These are phyloP conservation scores for Leucocoprinus birnbaumii DNA, from an alignment of 768 basidiomycete species.

Conservation along the genomic window DNA sequence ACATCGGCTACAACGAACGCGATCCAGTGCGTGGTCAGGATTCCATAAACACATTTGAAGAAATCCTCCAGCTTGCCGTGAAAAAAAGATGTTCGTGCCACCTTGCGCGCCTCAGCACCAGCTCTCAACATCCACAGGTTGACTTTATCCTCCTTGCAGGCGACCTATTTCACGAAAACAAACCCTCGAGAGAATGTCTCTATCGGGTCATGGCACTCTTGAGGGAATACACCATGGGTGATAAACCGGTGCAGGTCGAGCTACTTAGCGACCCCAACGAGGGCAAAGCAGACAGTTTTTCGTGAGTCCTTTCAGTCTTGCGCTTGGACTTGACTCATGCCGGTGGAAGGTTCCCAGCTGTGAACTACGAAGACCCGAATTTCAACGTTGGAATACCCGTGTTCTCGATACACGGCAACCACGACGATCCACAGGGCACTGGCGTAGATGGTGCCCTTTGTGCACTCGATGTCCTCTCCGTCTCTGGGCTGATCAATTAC, in stretches of 20 bases:
- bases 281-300: conserved; percentile 81
- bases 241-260: conserved; percentile 88
- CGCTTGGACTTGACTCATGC: background rate
- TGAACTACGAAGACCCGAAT: conserved; percentile 97
- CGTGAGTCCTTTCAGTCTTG: conserved; percentile 46
- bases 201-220: conserved; percentile 88
- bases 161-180: conserved; percentile 97
- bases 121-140: conserved; percentile 49
- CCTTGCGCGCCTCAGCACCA: background rate
- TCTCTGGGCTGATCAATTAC: conserved; percentile 92
- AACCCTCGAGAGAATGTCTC: conserved; percentile 86
- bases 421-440: conserved; percentile 97
- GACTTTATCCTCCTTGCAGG: conserved; percentile 95
- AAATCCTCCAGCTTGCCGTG: conserved; percentile 88
- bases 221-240: conserved; percentile 86
- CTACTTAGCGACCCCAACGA: conserved; percentile 91
- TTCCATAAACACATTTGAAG: conserved; percentile 91
- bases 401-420: conserved; percentile 99
- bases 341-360: conserved; percentile 76
- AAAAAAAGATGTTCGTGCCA: conserved; percentile 73
- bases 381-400: conserved; percentile 95
- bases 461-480: conserved; percentile 92
- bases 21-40: conserved; percentile 95
- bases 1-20: conserved; percentile 92
- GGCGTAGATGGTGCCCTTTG: conserved; percentile 94